These are phyloP conservation scores for Aureobasidium sp. DNA, from an alignment of 2,329 filamentous ascomycete species.

Conservation along the genomic window DNA sequence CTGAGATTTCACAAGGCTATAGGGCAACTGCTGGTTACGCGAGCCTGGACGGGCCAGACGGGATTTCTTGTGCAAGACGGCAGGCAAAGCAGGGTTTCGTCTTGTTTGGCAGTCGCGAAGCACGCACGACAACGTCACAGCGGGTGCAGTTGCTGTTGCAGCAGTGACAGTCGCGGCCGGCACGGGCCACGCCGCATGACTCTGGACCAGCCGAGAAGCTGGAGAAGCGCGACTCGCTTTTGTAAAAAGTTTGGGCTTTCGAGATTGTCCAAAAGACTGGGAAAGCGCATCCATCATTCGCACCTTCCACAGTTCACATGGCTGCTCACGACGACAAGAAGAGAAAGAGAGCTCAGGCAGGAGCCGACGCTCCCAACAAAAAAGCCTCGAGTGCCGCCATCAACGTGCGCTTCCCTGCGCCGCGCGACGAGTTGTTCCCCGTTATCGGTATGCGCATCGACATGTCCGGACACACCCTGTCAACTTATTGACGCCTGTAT, in stretches of 20 bases:
- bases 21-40: background rate
- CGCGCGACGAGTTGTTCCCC: conserved; percentile 15
- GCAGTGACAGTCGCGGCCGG: background rate
- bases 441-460: conserved; percentile 17
- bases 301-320: conserved; percentile 16
- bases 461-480: background rate
- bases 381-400: conserved; percentile 22
- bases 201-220: background rate
- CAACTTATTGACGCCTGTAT: background rate
- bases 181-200: background rate
- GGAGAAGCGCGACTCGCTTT: background rate
- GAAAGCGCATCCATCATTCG: background rate
- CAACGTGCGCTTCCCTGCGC: conserved; percentile 22
- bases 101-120: background rate
- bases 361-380: conserved; percentile 37
- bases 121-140: background rate
- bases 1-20: background rate
- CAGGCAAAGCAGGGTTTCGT: background rate
- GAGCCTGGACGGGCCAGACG: background rate
- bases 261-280: background rate
- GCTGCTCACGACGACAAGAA: conserved; percentile 39
- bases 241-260: conserved; percentile 9
- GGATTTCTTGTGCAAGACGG: background rate
- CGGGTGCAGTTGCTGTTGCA: background rate
- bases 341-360: conserved; percentile 42